These are phyloP conservation scores for Hanseniaspora uvarum DNA, from an alignment of 1,139 yeast genomes.

Conservation along the genomic window DNA sequence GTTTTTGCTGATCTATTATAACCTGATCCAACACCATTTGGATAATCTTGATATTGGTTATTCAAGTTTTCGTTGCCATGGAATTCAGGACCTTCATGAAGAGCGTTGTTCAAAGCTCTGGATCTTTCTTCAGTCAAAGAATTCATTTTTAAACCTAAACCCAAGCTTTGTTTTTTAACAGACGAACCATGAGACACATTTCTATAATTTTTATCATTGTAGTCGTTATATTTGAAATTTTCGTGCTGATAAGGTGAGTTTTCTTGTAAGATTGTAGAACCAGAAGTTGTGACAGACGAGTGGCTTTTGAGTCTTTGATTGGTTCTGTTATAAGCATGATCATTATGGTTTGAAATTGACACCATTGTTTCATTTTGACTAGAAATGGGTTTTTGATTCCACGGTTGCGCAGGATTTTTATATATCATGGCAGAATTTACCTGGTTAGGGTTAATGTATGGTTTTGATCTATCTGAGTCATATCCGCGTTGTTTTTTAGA, in stretches of 20 bases:
- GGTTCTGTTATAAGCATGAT: neutral
- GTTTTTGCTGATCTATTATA: neutral
- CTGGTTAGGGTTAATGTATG: neutral
- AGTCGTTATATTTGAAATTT: neutral
- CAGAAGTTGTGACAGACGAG: slow-evolving; percentile 10
- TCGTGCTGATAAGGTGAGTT: slow-evolving; percentile 12
- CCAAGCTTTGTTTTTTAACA: slow-evolving; percentile 9
- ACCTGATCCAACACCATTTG: neutral
- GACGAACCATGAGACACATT: neutral
- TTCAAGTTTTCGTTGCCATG: neutral
- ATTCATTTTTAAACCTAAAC: slow-evolving; percentile 4
- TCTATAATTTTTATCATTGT: neutral
- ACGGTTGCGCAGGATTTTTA: neutral
- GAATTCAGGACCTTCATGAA: neutral
- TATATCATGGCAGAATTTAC: neutral
- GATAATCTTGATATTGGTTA: neutral
- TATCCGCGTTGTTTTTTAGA: neutral
- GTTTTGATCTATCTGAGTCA: neutral
- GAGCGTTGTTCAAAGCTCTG: slow-evolving; percentile 6
- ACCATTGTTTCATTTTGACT: slow-evolving; percentile 1
- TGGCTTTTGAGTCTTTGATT: slow-evolving; percentile 13
- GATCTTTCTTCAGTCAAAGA: slow-evolving; percentile 9
- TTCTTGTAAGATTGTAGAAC: slow-evolving; percentile 13
- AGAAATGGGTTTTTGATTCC: neutral
- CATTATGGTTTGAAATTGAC: neutral